Percentiles rank a stretch among this genome's conserved stretches.
These are phyloP conservation scores for Pneumocystis canis DNA, from an alignment of 1,139 yeast species.

Conservation along the genomic window DNA sequence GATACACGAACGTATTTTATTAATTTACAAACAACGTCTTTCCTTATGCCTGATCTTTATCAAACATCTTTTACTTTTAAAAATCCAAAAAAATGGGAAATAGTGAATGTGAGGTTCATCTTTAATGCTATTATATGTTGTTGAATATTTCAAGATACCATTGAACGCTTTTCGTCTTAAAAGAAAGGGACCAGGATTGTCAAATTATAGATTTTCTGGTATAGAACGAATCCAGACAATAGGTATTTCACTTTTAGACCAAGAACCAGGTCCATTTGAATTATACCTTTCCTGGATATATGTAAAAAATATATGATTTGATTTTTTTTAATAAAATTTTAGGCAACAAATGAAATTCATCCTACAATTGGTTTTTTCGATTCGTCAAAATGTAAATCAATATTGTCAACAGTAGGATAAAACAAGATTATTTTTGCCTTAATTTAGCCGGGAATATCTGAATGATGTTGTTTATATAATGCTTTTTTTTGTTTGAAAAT, in stretches of 20 bases:
- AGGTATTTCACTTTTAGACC: constrained; percentile 68
- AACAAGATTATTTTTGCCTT: no score
- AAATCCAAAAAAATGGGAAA: constrained; percentile 71
- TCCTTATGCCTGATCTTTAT: constrained; percentile 58
- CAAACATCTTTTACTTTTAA: constrained; percentile 63
- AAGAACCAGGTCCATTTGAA: constrained; percentile 62
- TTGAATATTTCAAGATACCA: constrained; percentile 26
- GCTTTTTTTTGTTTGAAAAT: neutral
- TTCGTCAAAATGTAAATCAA: no score
- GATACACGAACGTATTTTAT: constrained; percentile 63
- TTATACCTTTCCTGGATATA: constrained; percentile 61
- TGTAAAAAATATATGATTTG: constrained; percentile 24
- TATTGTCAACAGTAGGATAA: no score
- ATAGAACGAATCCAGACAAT: constrained; percentile 53
- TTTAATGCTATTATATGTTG: neutral
- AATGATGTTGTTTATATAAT: neutral
- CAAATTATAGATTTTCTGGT: constrained; percentile 71
- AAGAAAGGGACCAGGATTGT: constrained; percentile 39
- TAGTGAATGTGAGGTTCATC: constrained; percentile 38
- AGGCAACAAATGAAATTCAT: neutral
- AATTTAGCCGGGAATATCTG: no score
- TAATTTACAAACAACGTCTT: constrained; percentile 56
- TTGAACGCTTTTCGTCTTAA: constrained; percentile 36
- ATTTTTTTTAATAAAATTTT: neutral
- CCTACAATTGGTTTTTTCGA: neutral